A percentile compares a stretch with the other conserved stretches of the same genome.
These are phyloP conservation scores for Vigna unguiculata DNA, from an alignment of 306 rosid species.

Conservation along the genomic window DNA sequence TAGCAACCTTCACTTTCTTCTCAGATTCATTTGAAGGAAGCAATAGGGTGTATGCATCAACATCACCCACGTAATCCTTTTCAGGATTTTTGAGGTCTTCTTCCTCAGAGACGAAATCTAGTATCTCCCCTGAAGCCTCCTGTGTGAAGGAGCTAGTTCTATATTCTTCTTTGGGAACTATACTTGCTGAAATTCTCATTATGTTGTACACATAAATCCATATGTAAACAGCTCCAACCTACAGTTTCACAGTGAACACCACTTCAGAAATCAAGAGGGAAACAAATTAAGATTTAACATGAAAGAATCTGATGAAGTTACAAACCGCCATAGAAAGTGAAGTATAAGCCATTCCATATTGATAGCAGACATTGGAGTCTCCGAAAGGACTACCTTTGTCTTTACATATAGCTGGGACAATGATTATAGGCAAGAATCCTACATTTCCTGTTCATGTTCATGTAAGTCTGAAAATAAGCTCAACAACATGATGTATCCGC, in stretches of 20 bases:
- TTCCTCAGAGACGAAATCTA: conserved; percentile 34
- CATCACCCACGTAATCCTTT: conserved; percentile 46
- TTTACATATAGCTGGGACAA: conserved; percentile 57
- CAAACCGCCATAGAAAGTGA: conserved; percentile 69
- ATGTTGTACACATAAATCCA: conserved; percentile 90
- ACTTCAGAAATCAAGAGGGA: conserved; percentile 21
- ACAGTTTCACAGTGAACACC: conserved; percentile 39
- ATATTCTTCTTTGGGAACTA: conserved; percentile 29
- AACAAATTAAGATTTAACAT: conserved; percentile 29
- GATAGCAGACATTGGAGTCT: conserved; percentile 55
- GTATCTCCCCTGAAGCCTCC: conserved; percentile 40
- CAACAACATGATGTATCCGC: conserved; percentile 4
- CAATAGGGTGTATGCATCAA: conserved; percentile 40
- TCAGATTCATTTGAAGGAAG: conserved; percentile 47
- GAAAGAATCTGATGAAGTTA: conserved; percentile 41
- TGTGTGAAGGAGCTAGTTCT: conserved; percentile 29
- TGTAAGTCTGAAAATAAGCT: conserved; percentile 39
- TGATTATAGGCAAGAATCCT: conserved; percentile 63
- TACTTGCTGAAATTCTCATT: conserved; percentile 65
- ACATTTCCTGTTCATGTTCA: conserved; percentile 59
- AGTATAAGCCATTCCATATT: conserved; percentile 60
- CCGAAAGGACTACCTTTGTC: conserved; percentile 68
- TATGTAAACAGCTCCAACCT: conserved; percentile 73
- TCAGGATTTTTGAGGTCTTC: conserved; percentile 49
- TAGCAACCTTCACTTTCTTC: conserved; percentile 52